Evolutionary conservation across 1,139 yeast genomes (phyloP), one percentile per base, ranked within the genome.

Genomic region (Diutina siamensis): DNA sequence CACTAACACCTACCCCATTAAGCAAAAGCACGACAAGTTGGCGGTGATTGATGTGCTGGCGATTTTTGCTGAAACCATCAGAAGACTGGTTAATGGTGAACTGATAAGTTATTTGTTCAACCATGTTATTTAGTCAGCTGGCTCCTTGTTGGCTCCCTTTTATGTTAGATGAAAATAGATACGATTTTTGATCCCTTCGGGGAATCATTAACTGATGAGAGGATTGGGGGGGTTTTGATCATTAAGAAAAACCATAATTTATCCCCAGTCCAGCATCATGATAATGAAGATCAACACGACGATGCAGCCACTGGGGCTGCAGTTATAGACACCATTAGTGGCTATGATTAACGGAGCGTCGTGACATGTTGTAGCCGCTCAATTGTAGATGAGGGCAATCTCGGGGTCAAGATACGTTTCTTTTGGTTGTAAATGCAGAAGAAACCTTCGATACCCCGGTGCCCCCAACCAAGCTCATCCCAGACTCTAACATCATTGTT

Each of bases 41-140:
- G 80, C 80, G 12, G 84, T 87, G 45, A 92, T 94, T 57, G 98
- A 94, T 60, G 94, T 94, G 45, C 84, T 96, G 47, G 83, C 95
- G 22, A 89, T 92, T 48, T 84, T 94, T 60, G 97, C 98, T 33
- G 99, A 94, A 68, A 92, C 97, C 65, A 92, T 94, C 52, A 80
- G 99, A 69, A 83, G 99, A 68, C 96, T 92, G 62, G 98, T 94
- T 63, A 89, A 89, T 57, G 98, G 97, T 60, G 97, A 89, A 67
- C 83, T 94, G 52, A 89, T 89, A 52, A 84, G 95, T 33, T 95
- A 88, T 35, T 69, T 89, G 55, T 89, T 89, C 61, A 95, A 88
- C 62, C 42, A 38, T 27, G 42, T 38, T 17, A 38, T 38, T 38
- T 38, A 38, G 32, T 10, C n/a, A 22, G 18, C 12, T 12, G 22